Conservation (phyloP, 164 flowering plant species). For the Tetrastigma voinierianum region DNA sequence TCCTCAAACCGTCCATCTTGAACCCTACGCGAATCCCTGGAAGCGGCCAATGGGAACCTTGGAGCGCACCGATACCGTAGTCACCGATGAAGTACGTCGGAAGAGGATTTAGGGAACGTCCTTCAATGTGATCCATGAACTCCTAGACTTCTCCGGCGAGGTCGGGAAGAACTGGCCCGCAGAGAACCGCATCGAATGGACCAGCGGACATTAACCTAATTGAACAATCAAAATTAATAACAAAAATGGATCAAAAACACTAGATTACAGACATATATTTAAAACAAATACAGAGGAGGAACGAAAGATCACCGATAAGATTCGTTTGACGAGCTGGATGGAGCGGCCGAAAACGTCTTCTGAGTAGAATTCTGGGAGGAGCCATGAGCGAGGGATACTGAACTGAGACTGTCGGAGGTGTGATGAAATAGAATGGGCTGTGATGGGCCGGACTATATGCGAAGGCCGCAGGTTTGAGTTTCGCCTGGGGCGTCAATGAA, state of each 20-base stretch:
- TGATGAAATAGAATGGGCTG: not conserved
- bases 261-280: constrained; percentile 16
- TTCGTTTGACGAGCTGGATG: constrained; percentile 81
- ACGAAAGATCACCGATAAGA: constrained; percentile 49
- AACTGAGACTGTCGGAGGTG: too few relatives aligned
- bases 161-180: constrained; percentile 98
- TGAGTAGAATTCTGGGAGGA: constrained; percentile 78
- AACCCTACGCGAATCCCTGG: constrained; percentile 57
- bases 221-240: not conserved
- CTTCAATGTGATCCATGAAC: constrained; percentile 59
- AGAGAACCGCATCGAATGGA: constrained; percentile 82
- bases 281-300: too few relatives aligned
- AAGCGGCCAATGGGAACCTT: constrained; percentile 49
- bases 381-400: constrained; percentile 37
- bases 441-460: too few relatives aligned
- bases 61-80: constrained; percentile 72
- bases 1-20: constrained; percentile 77
- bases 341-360: constrained; percentile 92
- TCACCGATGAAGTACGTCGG: constrained; percentile 95
- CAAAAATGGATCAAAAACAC: constrained; percentile 1
- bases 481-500: too few relatives aligned
- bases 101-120: constrained; percentile 56
- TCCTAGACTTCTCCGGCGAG: constrained; percentile 57
- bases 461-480: too few relatives aligned
- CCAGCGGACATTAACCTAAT: constrained; percentile 83